Conservation (phyloP, 345 rosid genomes). For the Hirschfeldia incana region DNA sequence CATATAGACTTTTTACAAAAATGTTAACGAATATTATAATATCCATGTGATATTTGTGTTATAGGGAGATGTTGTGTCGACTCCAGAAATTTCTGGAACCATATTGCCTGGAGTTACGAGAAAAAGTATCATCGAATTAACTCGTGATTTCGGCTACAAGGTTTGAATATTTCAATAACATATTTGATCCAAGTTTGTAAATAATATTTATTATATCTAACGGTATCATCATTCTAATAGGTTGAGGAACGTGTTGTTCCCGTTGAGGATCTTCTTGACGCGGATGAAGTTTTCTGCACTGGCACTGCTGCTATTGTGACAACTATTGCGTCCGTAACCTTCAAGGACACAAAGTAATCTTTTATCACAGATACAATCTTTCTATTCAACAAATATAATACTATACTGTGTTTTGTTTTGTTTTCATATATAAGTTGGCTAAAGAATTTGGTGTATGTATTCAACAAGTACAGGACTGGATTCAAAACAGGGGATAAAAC, state of each 20-base stretch:
- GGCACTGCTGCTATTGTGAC: constrained; percentile 82
- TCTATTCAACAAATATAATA: not conserved
- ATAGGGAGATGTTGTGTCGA: constrained; percentile 66
- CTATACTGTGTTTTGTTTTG: not conserved
- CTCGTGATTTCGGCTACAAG: constrained; percentile 68
- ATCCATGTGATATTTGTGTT: not conserved
- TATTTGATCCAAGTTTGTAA: not conserved
- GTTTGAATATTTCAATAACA: constrained; percentile 35
- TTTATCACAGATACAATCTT: too few species aligned
- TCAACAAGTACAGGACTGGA: constrained; percentile 21
- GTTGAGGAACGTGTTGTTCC: constrained; percentile 41
- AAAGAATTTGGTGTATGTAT: not conserved
- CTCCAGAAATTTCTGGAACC: constrained; percentile 79
- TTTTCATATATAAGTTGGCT: not conserved
- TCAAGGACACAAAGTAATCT: constrained; percentile 24
- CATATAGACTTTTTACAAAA: not conserved
- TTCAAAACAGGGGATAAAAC: constrained; percentile 33
- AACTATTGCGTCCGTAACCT: constrained; percentile 52
- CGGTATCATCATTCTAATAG: not conserved
- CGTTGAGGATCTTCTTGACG: constrained; percentile 50
- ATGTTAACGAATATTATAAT: not conserved
- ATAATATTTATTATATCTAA: not conserved
- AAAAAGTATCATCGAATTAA: constrained; percentile 78
- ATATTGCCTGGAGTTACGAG: constrained; percentile 86
- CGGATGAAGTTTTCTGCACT: constrained; percentile 80